Conservation (phyloP, 2,329 filamentous ascomycete genomes). For the Tolypocladium tropicale region DNA sequence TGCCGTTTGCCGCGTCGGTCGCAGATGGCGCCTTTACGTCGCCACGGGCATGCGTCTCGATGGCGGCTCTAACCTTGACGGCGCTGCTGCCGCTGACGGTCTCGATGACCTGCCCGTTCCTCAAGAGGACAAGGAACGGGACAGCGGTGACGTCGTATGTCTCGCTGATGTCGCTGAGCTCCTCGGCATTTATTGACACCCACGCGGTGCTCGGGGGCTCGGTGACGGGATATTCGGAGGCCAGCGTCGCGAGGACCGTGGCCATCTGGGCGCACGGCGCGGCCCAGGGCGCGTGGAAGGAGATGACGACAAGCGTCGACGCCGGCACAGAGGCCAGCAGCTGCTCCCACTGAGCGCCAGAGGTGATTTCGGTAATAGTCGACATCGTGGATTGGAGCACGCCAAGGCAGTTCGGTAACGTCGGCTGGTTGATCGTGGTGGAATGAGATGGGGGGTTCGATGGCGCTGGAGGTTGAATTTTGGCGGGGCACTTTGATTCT, state of each 20-base stretch:
- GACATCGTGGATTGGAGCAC: conserved; percentile 45
- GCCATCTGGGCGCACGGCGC: conserved; percentile 93
- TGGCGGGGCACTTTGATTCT: conserved; percentile 6
- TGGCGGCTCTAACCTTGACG: conserved; percentile 69
- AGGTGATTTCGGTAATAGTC: conserved; percentile 66
- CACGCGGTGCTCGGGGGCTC: conserved; percentile 63
- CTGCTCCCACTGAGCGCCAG: conserved; percentile 61
- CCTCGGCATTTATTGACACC: conserved; percentile 88
- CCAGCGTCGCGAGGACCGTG: conserved; percentile 74
- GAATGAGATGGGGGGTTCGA: conserved; percentile 9
- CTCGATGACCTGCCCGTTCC: conserved; percentile 66
- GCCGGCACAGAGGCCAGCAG: conserved; percentile 56
- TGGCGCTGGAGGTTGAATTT: conserved; percentile 1
- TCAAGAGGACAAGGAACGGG: conserved; percentile 78
- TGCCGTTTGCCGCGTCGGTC: conserved; percentile 23
- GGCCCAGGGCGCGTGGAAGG: conserved; percentile 95
- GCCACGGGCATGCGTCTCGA: conserved; percentile 67
- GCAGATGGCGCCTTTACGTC: conserved; percentile 21
- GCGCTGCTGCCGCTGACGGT: conserved; percentile 86
- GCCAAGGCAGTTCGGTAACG: background rate
- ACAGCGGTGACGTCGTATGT: conserved; percentile 90
- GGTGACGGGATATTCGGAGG: conserved; percentile 68
- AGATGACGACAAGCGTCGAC: conserved; percentile 69
- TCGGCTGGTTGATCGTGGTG: background rate
- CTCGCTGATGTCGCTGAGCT: conserved; percentile 84